Evolutionary conservation across 2,329 filamentous ascomycete species (phyloP).

Genomic region (Arthrobotrys pseudoclavata): DNA sequence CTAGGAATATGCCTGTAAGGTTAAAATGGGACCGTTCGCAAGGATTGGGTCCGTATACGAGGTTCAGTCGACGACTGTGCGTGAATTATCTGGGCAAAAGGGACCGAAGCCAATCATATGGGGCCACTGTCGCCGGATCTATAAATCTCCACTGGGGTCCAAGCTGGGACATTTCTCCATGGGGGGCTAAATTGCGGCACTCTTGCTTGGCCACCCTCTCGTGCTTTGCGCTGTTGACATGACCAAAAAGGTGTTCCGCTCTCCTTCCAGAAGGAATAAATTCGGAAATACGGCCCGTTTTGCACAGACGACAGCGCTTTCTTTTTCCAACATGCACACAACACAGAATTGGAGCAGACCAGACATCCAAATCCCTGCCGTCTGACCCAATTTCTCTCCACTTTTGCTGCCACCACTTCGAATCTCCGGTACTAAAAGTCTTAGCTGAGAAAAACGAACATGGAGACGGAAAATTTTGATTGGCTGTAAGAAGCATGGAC

Average conservation of each 20-base stretch:
- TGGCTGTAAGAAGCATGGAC: slow-evolving; percentile 31
- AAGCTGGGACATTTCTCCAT: slow-evolving; percentile 46
- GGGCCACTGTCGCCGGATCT: slow-evolving; percentile 23
- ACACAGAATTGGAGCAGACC: slow-evolving; percentile 29
- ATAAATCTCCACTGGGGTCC: slow-evolving; percentile 31
- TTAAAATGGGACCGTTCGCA: slow-evolving; percentile 48
- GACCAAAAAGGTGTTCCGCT: slow-evolving; percentile 45
- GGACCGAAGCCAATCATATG: slow-evolving; percentile 43
- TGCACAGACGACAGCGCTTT: slow-evolving; percentile 35
- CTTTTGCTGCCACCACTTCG: slow-evolving; percentile 42
- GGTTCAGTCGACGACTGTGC: slow-evolving; percentile 34
- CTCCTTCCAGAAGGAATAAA: slow-evolving; percentile 48
- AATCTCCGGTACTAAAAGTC: slow-evolving; percentile 55
- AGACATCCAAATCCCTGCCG: slow-evolving; percentile 18
- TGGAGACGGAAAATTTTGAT: slow-evolving; percentile 18
- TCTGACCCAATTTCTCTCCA: slow-evolving; percentile 43
- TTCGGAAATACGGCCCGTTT: slow-evolving; percentile 57
- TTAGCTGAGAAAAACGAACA: slow-evolving; percentile 39
- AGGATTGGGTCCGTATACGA: slow-evolving; percentile 57
- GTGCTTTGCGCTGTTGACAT: slow-evolving; percentile 39
- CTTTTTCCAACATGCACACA: slow-evolving; percentile 32
- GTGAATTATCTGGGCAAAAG: slow-evolving; percentile 37
- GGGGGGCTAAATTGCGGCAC: slow-evolving; percentile 56
- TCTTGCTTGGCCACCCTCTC: slow-evolving; percentile 11
- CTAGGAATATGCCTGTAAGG: slow-evolving; percentile 53